phyloP scores from a whole-genome alignment of 345 rosid species.

The Murraya paniculata region DNA sequence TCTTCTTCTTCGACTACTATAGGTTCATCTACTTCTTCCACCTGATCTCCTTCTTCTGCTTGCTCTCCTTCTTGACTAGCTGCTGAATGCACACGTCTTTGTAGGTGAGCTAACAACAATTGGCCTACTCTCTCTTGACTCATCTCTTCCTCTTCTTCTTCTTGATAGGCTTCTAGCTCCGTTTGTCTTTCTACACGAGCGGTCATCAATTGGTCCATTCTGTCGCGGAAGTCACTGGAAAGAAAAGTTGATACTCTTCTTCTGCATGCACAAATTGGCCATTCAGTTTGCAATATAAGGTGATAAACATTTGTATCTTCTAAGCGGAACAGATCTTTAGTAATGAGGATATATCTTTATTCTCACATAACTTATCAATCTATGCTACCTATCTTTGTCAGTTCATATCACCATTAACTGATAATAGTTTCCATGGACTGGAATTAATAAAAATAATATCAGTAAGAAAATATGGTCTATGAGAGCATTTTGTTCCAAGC shows the following conservation, averaged over 20 bases:
- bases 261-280: slow-evolving; percentile 34
- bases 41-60: slow-evolving; percentile 2
- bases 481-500: not conserved
- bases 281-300: not conserved
- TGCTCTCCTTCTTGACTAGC: slow-evolving; percentile 10
- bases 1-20: slow-evolving; percentile 1
- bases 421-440: not conserved
- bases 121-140: slow-evolving; percentile 34
- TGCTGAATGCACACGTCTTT: slow-evolving; percentile 17
- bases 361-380: not conserved
- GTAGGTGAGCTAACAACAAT: slow-evolving; percentile 27
- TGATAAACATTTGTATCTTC: not conserved
- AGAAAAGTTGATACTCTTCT: slow-evolving; percentile 75
- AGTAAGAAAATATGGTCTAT: not conserved
- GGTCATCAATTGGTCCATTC: slow-evolving; percentile 63
- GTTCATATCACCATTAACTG: not conserved
- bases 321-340: not conserved
- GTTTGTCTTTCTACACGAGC: slow-evolving; percentile 43
- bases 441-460: not conserved
- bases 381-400: not conserved
- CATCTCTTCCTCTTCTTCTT: slow-evolving; percentile 26
- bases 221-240: slow-evolving; percentile 60
- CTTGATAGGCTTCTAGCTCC: slow-evolving; percentile 14
- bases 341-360: not conserved
- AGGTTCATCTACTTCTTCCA: slow-evolving; percentile 17